A percentile compares a stretch with the other conserved stretches of the same genome.
These are phyloP conservation scores for Cokeromyces recurvatus DNA, from an alignment of 371 early-diverging fungal genomes.

Conservation along the genomic window DNA sequence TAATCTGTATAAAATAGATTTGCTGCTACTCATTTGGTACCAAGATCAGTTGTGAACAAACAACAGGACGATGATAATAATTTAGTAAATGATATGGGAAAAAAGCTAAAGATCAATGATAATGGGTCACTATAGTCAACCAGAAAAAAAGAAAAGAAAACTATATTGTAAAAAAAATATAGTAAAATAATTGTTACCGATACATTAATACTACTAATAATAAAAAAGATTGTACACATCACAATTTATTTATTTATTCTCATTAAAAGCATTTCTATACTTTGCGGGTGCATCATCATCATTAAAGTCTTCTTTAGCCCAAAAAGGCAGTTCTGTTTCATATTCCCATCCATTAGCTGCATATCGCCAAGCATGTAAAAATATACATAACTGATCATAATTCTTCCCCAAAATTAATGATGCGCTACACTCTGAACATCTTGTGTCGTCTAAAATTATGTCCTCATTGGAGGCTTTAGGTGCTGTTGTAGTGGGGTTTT, in stretches of 20 bases:
- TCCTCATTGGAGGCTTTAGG: background rate
- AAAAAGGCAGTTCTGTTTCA: slow-evolving; percentile 76
- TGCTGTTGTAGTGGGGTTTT: background rate
- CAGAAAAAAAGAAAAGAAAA: background rate
- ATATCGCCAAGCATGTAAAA: slow-evolving; percentile 84
- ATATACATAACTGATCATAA: slow-evolving; percentile 76
- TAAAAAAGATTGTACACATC: too few species aligned
- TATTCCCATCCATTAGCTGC: slow-evolving; percentile 62
- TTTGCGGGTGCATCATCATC: slow-evolving; percentile 14
- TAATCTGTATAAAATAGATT: slow-evolving; percentile 4
- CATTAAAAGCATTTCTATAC: slow-evolving; percentile 3
- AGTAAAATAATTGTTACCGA: too few species aligned
- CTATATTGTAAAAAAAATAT: background rate
- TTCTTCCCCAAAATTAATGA: slow-evolving; percentile 59
- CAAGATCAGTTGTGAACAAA: background rate
- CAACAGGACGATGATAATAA: background rate
- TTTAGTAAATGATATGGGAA: slow-evolving; percentile 7
- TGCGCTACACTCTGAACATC: slow-evolving; percentile 51
- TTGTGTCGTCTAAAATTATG: slow-evolving; percentile 4
- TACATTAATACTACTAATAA: too few species aligned
- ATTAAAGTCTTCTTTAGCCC: slow-evolving; percentile 57
- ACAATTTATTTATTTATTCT: slow-evolving; percentile 1
- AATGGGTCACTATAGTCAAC: too few species aligned
- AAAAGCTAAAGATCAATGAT: slow-evolving; percentile 7
- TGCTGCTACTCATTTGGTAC: slow-evolving; percentile 3